Evolutionary conservation across 768 basidiomycete species (phyloP).

Genomic region (Podaxis sp.): DNA sequence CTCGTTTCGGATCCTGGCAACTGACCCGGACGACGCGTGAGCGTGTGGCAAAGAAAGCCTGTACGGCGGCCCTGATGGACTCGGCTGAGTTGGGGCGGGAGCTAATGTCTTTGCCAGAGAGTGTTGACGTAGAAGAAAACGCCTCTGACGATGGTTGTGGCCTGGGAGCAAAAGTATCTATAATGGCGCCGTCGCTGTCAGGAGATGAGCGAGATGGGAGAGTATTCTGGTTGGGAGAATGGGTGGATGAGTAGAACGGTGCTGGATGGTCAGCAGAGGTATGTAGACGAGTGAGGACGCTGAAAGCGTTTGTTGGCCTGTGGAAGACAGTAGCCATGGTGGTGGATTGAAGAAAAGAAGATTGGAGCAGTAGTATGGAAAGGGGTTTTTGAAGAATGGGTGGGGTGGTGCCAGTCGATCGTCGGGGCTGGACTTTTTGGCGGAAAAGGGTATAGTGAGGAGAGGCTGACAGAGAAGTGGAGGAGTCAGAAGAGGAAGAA

Average conservation of each 20-base stretch:
- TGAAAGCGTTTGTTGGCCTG: conserved; percentile 11
- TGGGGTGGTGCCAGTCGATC: conserved; percentile 9
- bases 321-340: conserved; percentile 8
- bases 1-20: conserved; percentile 18
- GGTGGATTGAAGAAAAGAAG: conserved; percentile 16
- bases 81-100: conserved; percentile 13
- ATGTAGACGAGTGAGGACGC: conserved; percentile 16
- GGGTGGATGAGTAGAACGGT: conserved; percentile 1
- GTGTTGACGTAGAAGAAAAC: conserved; percentile 26
- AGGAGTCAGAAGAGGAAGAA: neutral
- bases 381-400: conserved; percentile 14
- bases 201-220: conserved; percentile 8
- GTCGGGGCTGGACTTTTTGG: neutral
- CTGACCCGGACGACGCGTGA: conserved; percentile 54
- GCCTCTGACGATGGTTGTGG: conserved; percentile 15
- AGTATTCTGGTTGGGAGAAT: neutral
- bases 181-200: conserved; percentile 10
- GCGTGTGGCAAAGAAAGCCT: conserved; percentile 43
- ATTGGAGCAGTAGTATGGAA: conserved; percentile 9
- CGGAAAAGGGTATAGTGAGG: conserved; percentile 1
- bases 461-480: neutral
- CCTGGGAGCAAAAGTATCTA: conserved; percentile 26
- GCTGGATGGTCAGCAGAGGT: conserved; percentile 14
- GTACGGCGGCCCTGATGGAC: conserved; percentile 18
- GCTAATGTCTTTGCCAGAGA: conserved; percentile 19